A percentile compares a stretch with the other conserved stretches of the same genome.
Conservation (phyloP, 805 yeast species). For the Maudiozyma barnettii region DNA sequence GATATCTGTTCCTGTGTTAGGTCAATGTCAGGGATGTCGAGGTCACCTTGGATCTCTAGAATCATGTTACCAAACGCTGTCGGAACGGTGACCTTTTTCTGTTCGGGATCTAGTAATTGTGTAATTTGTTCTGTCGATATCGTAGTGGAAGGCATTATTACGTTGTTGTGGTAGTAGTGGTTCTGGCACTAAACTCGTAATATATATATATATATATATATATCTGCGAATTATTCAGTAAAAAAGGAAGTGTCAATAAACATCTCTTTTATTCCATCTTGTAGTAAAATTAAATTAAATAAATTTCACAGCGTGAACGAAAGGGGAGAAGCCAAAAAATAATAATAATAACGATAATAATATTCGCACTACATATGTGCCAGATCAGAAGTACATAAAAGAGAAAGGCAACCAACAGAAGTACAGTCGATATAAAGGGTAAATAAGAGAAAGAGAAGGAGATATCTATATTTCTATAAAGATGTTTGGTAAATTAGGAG, state of each 20-base stretch:
- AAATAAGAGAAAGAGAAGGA: too few species aligned
- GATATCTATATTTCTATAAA: not conserved
- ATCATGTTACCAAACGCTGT: conserved; percentile 51
- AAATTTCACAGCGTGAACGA: not conserved
- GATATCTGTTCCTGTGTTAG: not conserved
- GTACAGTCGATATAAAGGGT: too few species aligned
- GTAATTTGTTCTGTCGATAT: conserved; percentile 17
- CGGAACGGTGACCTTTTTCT: conserved; percentile 11
- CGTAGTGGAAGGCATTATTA: conserved; percentile 22
- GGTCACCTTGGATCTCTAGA: conserved; percentile 67
- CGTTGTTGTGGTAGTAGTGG: too few species aligned
- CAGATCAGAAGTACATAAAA: too few species aligned
- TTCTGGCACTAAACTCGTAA: too few species aligned
- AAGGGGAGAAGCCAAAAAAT: too few species aligned
- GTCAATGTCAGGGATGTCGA: conserved; percentile 36
- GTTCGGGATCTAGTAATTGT: conserved; percentile 12
- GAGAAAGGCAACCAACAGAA: too few species aligned
- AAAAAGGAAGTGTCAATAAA: not conserved
- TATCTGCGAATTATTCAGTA: too few species aligned
- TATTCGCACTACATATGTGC: too few species aligned
- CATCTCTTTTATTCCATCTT: too few species aligned
- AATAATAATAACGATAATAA: too few species aligned
- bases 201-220: too few species aligned
- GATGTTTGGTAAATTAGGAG: conserved; percentile 12
- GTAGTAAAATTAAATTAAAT: not conserved